A percentile compares a stretch with the other conserved stretches of the same genome.
Evolutionary conservation across 1,139 yeast genomes (phyloP).

Genomic region (Pneumocystis murina): DNA sequence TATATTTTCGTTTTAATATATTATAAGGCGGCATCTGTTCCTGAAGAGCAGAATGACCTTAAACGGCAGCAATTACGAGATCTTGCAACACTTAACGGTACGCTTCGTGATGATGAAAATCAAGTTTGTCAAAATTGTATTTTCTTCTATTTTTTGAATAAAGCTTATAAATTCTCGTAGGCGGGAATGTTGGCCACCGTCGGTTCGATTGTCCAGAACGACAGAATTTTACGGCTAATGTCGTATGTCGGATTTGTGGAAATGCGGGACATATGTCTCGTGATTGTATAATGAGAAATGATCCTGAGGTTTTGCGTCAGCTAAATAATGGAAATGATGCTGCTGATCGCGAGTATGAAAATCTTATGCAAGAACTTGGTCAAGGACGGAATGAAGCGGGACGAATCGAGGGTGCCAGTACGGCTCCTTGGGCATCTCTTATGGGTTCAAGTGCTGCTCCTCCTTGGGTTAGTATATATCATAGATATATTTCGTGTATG

Average conservation of each 20-base stretch:
- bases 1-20: not conserved
- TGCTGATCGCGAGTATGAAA: constrained; percentile 36
- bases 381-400: constrained; percentile 6
- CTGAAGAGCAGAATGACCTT: constrained; percentile 83
- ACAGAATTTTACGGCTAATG: constrained; percentile 38
- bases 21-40: constrained; percentile 46
- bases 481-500: constrained; percentile 7
- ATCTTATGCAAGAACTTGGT: constrained; percentile 35
- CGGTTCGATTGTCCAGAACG: constrained; percentile 46
- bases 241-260: constrained; percentile 69
- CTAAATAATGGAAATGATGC: constrained; percentile 15
- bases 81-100: constrained; percentile 86
- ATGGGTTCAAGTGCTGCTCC: constrained; percentile 2
- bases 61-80: constrained; percentile 85
- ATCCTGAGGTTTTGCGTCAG: constrained; percentile 3
- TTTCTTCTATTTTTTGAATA: not conserved
- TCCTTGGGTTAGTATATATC: not conserved
- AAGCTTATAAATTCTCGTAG: not conserved
- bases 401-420: constrained; percentile 2
- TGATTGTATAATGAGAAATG: constrained; percentile 47
- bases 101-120: constrained; percentile 67
- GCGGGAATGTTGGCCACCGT: constrained; percentile 48
- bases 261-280: constrained; percentile 73
- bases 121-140: constrained; percentile 42
- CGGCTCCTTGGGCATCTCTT: constrained; percentile 5